Base-by-base conservation (phyloP, 2,329 filamentous ascomycete species). In the Apiospora saccharicola region DNA sequence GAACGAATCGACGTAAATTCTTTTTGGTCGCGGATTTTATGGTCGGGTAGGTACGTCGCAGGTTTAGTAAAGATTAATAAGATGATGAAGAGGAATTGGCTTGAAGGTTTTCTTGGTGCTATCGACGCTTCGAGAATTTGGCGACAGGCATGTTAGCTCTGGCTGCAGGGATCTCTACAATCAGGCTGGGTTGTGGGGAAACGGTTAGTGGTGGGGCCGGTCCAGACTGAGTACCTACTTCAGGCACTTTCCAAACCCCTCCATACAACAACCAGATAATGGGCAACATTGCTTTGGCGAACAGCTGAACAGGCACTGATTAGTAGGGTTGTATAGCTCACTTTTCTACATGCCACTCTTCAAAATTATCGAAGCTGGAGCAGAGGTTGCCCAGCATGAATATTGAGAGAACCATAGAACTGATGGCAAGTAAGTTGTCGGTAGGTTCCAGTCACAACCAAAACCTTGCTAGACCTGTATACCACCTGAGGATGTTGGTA, bases 201-300 rank as follows among this genome's bases (percentile, higher is more conserved):
- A 64, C 57, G 57, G 57, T 64, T 64, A 41, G 57, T 64, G 22
- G 57, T 64, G 57, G 57, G 57, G 57, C 57, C 5, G 34, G 16
- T 16, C 51, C 51, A 57, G 26, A 34, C 14, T 26, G 30, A n/a
- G 8, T 30, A 5, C 19, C 4, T 30, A 30, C 26, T 37, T 10
- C 19, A 19, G 37, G 22, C 12, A 64, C 34, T 26, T 53, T 30
- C 53, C 51, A 26, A 26, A 57, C 51, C n/a, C 44, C 44, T 14
- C 44, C 44, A 7, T 22, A 19, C 22, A 10, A 47, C 46, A n/a
- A 22, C 6, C 46, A 47, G 3, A 47, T 22, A 5, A n/a, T n/a
- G 19, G 4, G 6, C 16, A 1, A 47, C 19, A n/a, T 47, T 47
- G 19, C 51, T 53, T 53, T 14, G 5, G 24, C 24, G 4, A 53